Evolutionary conservation across 768 basidiomycete genomes (phyloP), one percentile per base, ranked within the genome.

Genomic region (Hypholoma sublateritium): DNA sequence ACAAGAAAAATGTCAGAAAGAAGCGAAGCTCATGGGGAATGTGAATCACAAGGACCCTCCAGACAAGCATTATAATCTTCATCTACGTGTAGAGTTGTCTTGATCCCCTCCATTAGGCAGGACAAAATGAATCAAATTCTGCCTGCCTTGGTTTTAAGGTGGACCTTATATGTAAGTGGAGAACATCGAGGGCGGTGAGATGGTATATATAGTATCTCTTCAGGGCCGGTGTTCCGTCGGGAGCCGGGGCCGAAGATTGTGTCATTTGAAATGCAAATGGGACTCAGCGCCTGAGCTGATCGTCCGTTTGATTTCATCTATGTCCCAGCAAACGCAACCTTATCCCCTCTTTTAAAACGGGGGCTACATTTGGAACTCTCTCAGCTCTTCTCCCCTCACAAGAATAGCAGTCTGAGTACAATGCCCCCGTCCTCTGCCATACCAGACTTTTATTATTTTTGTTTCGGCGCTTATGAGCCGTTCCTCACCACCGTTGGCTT

Each of bases 51-150:
- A 63, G 62, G 62, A 65, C 42, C 19, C 53, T 22, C 34, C 62
- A 56, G 61, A 67, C 66, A 72, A 78, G 88, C 88, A 91, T 91
- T 91, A 88, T 84, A 83, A 82, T 82, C 80, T 74, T 81, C 84
- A 69, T 74, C 67, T 72, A 67, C 62, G 50, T 58, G 54, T 59
- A 72, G 72, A 73, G 67, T 70, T 13, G 35, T 91, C 84, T 90
- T 69, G 87, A 85, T 87, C 84, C 77, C 80, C 79, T 84, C 89
- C 89, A 91, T 92, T 90, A 84, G 77, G 87, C 77, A 66, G 62
- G 73, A 64, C 78, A 77, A 77, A 78, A 75, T 76, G 55, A 67
- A 64, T 62, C 54, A 48, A 62, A 66, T 61, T 73, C 77, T 72
- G 78, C 72, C 78, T 80, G 75, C 86, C 85, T 88, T 87, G 88